These are phyloP conservation scores for Fusarium ambrosium DNA, from an alignment of 2,329 filamentous ascomycete species.

Conservation along the genomic window DNA sequence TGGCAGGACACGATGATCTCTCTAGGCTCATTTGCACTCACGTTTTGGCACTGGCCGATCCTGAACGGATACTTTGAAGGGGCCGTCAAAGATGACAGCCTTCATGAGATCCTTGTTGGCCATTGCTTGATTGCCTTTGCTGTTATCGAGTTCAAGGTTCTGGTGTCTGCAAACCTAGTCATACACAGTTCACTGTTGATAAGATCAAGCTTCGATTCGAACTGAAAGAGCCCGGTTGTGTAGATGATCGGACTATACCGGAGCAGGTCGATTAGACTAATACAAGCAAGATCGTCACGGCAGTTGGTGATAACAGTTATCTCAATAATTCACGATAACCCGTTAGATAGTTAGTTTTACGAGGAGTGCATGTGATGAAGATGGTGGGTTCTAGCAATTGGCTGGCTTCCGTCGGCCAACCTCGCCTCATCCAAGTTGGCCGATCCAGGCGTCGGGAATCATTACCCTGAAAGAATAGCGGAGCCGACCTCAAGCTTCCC, in stretches of 20 bases:
- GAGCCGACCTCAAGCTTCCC: neutral
- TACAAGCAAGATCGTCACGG: neutral
- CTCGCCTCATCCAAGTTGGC: neutral
- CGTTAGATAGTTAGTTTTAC: neutral
- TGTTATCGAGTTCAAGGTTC: neutral
- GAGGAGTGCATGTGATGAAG: neutral
- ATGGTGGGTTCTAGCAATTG: neutral
- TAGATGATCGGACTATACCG: neutral
- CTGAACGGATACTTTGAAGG: neutral
- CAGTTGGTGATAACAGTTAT: neutral
- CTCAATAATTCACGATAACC: neutral
- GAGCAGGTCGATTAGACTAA: neutral
- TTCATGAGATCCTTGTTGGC: neutral
- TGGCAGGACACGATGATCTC: neutral
- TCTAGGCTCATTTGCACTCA: neutral
- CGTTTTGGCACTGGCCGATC: neutral
- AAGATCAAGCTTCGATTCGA: neutral
- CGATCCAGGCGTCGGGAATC: neutral
- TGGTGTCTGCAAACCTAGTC: neutral
- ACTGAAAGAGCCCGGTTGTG: neutral
- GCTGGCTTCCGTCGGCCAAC: neutral
- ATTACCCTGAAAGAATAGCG: neutral
- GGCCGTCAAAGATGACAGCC: neutral
- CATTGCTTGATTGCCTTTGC: neutral
- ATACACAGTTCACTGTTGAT: neutral